Evolutionary conservation across 225 moss, liverwort and hornwort genomes (phyloP), one percentile per base, ranked within the genome.

Genomic region (Sphagnum contortum): DNA sequence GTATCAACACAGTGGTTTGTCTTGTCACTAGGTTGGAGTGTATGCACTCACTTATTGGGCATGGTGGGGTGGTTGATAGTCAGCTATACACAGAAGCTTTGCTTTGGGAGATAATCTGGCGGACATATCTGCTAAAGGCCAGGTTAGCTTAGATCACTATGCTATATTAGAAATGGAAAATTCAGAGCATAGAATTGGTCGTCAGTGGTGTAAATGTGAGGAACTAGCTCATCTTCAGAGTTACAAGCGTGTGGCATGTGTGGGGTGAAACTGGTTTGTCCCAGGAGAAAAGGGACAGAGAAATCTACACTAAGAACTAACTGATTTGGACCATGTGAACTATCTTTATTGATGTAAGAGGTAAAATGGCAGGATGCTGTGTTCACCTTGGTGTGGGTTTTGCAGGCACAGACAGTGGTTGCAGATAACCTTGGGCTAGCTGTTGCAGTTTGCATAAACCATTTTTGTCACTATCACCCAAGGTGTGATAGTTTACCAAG

Each of bases 101-200:
- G 90, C 88, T 3, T 68, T 89, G 64, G 88, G 80, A 48, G 87
- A 90, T 70, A 96, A 92, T 62, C 78, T 82, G 70, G 90, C 92
- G 66, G 88, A 96, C 70, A 87, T 96, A 74, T 92, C 96, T 76
- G 92, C 92, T n/a, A 96, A 96, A 68, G 92, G 96, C 74, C 92
- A 92, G 96, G 95, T 89, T 74, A 45, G 60, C 12, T 65, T 57
- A 5, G 10, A 12, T n/a, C 59, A 8, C 50, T 8, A 0, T 65
- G 29, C 29, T 1, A 29, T 29, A 29, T 29, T 29, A 29, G 29
- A 29, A 29, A 29, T 29, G 29, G 29, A 29, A 29, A 29, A 29
- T 29, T 29, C 29, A 29, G 29, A 29, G 29, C 29, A 29, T 29
- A 29, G 0, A 29, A 29, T 29, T 29, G 29, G 29, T 29, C 29